These are phyloP conservation scores for Sclerotinia spermophila DNA, from an alignment of 2,329 filamentous ascomycete genomes.

Conservation along the genomic window DNA sequence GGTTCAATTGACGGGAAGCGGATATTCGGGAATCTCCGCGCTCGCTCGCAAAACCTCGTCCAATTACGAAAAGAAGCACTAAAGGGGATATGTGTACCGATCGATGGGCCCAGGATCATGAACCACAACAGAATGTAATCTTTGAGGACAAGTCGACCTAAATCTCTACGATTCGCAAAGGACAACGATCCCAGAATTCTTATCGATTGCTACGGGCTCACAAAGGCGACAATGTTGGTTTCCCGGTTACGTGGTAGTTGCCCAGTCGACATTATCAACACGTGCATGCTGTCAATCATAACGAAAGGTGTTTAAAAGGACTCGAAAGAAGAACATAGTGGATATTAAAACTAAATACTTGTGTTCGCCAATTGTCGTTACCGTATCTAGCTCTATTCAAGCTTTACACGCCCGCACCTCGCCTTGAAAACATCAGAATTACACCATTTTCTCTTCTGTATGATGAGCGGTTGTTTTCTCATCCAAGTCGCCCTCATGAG, in stretches of 20 bases:
- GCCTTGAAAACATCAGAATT: not conserved
- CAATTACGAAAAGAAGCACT: not conserved
- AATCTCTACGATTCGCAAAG: not conserved
- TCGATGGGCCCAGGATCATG: not conserved
- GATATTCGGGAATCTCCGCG: not conserved
- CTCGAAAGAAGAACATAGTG: not conserved
- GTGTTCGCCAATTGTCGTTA: not conserved
- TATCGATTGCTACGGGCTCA: not conserved
- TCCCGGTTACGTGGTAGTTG: not conserved
- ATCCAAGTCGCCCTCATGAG: conserved; percentile 3
- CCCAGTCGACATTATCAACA: not conserved
- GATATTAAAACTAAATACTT: not conserved
- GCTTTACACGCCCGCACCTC: not conserved
- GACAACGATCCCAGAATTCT: not conserved
- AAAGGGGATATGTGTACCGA: not conserved
- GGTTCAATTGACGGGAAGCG: not conserved
- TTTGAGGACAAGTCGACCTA: not conserved
- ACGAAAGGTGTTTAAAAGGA: not conserved
- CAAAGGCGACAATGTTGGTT: not conserved
- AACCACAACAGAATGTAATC: not conserved
- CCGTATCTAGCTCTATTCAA: not conserved
- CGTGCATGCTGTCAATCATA: not conserved
- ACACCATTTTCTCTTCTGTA: conserved; percentile 13
- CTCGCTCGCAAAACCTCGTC: not conserved
- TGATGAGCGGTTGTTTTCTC: conserved; percentile 12